A percentile compares a stretch with the other conserved stretches of the same genome.
These are phyloP conservation scores for Myochromella boudieri DNA, from an alignment of 768 basidiomycete genomes.

Conservation along the genomic window DNA sequence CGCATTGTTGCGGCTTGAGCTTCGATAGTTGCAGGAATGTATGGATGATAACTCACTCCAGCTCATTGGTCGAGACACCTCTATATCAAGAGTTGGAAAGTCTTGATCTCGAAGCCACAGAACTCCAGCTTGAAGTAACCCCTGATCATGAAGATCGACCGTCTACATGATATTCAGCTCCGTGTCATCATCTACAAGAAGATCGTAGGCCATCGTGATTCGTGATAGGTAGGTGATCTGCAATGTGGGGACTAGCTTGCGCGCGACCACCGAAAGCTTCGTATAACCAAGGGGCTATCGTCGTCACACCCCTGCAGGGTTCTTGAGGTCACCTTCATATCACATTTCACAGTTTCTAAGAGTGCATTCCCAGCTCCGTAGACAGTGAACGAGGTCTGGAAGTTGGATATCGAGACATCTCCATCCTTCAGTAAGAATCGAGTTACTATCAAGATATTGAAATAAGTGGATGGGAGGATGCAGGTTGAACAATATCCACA, in stretches of 20 bases:
- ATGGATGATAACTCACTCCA: too few relatives aligned
- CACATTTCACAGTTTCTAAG: conserved; percentile 94
- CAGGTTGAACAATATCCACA: too few relatives aligned
- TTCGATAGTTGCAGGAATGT: too few relatives aligned
- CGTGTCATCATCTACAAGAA: conserved; percentile 77
- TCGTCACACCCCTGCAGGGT: conserved; percentile 39
- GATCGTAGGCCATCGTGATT: conserved; percentile 69
- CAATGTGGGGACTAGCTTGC: conserved; percentile 56
- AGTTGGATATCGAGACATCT: conserved; percentile 26
- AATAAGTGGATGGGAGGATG: too few relatives aligned
- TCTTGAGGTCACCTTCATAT: conserved; percentile 82
- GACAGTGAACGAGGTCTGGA: conserved; percentile 60
- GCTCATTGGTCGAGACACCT: too few relatives aligned
- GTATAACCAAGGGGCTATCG: conserved; percentile 83
- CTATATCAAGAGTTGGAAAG: conserved; percentile 66
- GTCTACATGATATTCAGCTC: conserved; percentile 36
- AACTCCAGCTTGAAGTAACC: conserved; percentile 59
- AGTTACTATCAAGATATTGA: too few relatives aligned
- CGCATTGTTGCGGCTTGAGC: too few relatives aligned
- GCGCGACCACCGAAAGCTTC: conserved; percentile 94
- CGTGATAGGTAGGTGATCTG: conserved; percentile 48
- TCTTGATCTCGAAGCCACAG: conserved; percentile 90
- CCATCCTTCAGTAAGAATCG: conserved; percentile 31
- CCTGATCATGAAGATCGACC: conserved; percentile 24
- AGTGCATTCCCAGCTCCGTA: conserved; percentile 77